These are phyloP conservation scores for Macroventuria anomochaeta DNA, from an alignment of 2,329 filamentous ascomycete genomes.

Conservation along the genomic window DNA sequence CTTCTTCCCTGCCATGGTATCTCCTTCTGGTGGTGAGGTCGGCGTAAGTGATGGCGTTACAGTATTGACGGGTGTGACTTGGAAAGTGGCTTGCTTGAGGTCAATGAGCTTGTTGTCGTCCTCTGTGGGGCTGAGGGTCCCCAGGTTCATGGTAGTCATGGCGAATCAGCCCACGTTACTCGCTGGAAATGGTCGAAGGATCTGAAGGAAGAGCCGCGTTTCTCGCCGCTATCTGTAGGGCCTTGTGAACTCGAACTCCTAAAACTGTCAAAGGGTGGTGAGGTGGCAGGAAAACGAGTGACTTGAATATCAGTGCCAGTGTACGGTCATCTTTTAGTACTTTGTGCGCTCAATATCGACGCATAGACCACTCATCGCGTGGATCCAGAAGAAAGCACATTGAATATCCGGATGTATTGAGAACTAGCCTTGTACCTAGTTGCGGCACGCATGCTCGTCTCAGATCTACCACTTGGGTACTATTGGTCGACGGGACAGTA, in stretches of 20 bases:
- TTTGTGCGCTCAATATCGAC: slow-evolving; percentile 34
- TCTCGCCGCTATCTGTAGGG: slow-evolving; percentile 30
- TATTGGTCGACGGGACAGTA: slow-evolving; percentile 43
- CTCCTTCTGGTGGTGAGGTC: slow-evolving; percentile 30
- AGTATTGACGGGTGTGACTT: slow-evolving; percentile 37
- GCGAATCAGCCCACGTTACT: slow-evolving; percentile 31
- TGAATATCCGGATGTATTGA: slow-evolving; percentile 49
- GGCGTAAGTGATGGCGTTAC: slow-evolving; percentile 40
- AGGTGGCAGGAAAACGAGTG: slow-evolving; percentile 19
- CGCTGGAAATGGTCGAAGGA: slow-evolving; percentile 26
- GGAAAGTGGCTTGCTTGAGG: slow-evolving; percentile 43
- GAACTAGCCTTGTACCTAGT: slow-evolving; percentile 47
- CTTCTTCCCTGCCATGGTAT: slow-evolving; percentile 44
- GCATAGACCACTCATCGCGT: slow-evolving; percentile 37
- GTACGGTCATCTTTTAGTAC: slow-evolving; percentile 50
- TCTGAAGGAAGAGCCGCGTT: slow-evolving; percentile 36
- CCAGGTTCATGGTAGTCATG: slow-evolving; percentile 43
- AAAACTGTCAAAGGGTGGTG: slow-evolving; percentile 1
- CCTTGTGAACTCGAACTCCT: slow-evolving; percentile 1
- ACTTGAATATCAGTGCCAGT: slow-evolving; percentile 31
- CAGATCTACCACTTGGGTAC: slow-evolving; percentile 33
- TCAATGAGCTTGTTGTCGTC: slow-evolving; percentile 32
- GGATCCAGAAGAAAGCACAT: slow-evolving; percentile 34
- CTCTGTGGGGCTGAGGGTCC: slow-evolving; percentile 36
- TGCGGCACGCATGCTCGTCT: slow-evolving; percentile 40